These are phyloP conservation scores for Zea luxurians DNA, from an alignment of 176 grass and related monocot genomes.

Conservation along the genomic window DNA sequence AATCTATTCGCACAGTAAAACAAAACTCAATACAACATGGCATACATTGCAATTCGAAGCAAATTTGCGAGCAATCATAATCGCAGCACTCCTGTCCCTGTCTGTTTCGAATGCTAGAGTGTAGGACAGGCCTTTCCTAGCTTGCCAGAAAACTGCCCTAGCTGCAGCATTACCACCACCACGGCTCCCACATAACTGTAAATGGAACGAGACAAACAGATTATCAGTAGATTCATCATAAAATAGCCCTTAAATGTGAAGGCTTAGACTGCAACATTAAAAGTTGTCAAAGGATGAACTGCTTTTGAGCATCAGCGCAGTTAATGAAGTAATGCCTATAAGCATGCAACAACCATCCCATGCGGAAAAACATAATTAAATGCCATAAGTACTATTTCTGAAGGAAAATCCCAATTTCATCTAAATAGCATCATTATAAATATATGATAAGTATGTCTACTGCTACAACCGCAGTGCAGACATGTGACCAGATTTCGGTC, in stretches of 20 bases:
- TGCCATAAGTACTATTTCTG: background rate
- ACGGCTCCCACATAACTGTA: slow-evolving; percentile 80
- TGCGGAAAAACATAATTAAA: slow-evolving; percentile 2
- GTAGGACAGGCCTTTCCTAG: slow-evolving; percentile 63
- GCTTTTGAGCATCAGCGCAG: background rate
- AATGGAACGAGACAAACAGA: slow-evolving; percentile 36
- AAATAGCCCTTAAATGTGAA: background rate
- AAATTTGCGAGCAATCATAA: slow-evolving; percentile 88
- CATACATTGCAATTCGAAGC: slow-evolving; percentile 78
- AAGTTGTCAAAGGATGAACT: background rate
- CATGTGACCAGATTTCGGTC: background rate
- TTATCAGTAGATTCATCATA: slow-evolving; percentile 26
- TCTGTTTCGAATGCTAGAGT: slow-evolving; percentile 83
- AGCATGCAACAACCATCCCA: background rate
- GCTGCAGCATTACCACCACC: slow-evolving; percentile 79
- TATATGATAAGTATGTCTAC: background rate
- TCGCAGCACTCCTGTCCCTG: slow-evolving; percentile 84
- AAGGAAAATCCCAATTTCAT: background rate
- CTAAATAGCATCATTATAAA: background rate
- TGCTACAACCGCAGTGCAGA: background rate
- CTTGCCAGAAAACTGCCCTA: slow-evolving; percentile 83
- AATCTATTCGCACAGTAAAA: background rate
- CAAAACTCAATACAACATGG: background rate
- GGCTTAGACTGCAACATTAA: background rate
- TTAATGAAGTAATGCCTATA: background rate